These are phyloP conservation scores for Vigna radiata DNA, from an alignment of 306 rosid genomes.

Conservation along the genomic window DNA sequence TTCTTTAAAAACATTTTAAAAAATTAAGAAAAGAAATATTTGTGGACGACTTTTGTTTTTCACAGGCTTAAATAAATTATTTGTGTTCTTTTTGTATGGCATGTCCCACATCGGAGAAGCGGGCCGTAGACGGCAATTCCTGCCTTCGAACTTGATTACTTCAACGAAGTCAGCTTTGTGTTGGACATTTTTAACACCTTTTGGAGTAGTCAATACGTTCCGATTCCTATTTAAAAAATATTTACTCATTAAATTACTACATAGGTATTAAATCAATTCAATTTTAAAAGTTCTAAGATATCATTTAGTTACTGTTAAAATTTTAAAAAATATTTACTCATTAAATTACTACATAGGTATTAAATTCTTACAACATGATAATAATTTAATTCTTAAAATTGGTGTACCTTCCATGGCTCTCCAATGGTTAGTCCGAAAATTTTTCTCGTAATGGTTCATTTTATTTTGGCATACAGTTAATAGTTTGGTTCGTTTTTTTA, in stretches of 20 bases:
- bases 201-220: slow-evolving; percentile 24
- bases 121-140: slow-evolving; percentile 59
- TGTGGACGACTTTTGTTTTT: no score
- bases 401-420: no score
- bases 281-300: not conserved
- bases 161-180: not conserved
- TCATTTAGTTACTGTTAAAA: not conserved
- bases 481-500: no score
- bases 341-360: no score
- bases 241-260: not conserved
- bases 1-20: no score
- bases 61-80: no score
- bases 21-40: no score
- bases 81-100: not conserved
- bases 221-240: not conserved
- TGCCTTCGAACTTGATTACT: slow-evolving; percentile 10
- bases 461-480: no score
- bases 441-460: no score
- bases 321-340: no score
- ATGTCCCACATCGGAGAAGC: slow-evolving; percentile 45
- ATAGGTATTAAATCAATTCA: not conserved
- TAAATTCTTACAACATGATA: no score
- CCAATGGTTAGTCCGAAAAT: no score
- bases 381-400: not conserved
- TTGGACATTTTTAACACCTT: slow-evolving; percentile 11